Percentiles rank a stretch among this genome's conserved stretches.
Evolutionary conservation across 345 rosid species (phyloP).

Genomic region (Citrus glauca): DNA sequence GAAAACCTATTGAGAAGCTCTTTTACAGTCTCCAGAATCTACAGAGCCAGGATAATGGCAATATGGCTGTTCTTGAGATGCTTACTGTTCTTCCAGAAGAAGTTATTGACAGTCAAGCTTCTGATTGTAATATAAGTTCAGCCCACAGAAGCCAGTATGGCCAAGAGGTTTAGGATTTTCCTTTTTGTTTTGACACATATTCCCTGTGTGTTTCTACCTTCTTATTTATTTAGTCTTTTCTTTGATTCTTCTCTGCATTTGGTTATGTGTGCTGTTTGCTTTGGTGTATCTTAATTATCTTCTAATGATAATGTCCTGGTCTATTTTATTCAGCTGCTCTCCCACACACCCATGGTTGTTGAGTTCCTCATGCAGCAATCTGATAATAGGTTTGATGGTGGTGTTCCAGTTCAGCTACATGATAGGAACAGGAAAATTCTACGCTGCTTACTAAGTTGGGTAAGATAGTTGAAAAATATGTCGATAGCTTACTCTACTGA

Average conservation of each 20-base stretch:
- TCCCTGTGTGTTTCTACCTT: slow-evolving; percentile 17
- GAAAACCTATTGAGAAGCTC: slow-evolving; percentile 80
- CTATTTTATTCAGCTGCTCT: slow-evolving; percentile 56
- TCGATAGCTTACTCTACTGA: not conserved
- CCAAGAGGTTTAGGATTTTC: slow-evolving; percentile 49
- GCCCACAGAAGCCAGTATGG: slow-evolving; percentile 57
- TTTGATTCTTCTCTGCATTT: not conserved
- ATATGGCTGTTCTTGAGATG: slow-evolving; percentile 85
- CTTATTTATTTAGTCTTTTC: not conserved
- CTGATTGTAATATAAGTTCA: slow-evolving; percentile 50
- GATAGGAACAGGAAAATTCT: slow-evolving; percentile 73
- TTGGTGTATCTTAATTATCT: slow-evolving; percentile 1
- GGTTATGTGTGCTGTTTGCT: not conserved
- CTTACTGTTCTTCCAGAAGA: slow-evolving; percentile 97
- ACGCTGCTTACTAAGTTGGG: slow-evolving; percentile 97
- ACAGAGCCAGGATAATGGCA: slow-evolving; percentile 70
- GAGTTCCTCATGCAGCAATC: slow-evolving; percentile 89
- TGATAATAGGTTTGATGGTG: slow-evolving; percentile 49
- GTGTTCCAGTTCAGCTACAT: slow-evolving; percentile 34
- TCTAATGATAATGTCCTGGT: slow-evolving; percentile 7
- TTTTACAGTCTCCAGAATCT: slow-evolving; percentile 77
- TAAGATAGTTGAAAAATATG: slow-evolving; percentile 32
- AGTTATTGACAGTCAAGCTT: slow-evolving; percentile 58
- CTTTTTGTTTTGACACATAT: not conserved
- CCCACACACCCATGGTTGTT: slow-evolving; percentile 74